Percentiles rank a stretch among this genome's conserved stretches.
Evolutionary conservation across 371 early-diverging fungal species (phyloP).

Genomic region (Lichtheimia ornata): DNA sequence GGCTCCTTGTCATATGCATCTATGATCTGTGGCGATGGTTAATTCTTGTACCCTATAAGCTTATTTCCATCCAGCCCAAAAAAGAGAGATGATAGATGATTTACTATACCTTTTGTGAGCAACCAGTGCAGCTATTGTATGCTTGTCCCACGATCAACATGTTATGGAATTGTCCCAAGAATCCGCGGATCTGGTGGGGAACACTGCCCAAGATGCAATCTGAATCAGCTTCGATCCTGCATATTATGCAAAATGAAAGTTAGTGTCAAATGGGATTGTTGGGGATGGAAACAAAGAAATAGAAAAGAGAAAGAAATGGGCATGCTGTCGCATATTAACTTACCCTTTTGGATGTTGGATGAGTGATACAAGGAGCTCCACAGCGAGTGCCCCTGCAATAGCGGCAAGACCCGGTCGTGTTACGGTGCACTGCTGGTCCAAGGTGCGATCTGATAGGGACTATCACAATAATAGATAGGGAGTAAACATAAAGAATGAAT

Average conservation of each 20-base stretch:
- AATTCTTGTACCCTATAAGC: background rate
- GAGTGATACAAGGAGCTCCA: conserved; percentile 88
- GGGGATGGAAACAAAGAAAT: background rate
- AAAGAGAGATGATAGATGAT: too few relatives aligned
- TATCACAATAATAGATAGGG: conserved; percentile 18
- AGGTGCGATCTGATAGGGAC: conserved; percentile 90
- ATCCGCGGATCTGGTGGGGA: conserved; percentile 95
- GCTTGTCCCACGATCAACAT: conserved; percentile 85
- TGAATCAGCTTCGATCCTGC: conserved; percentile 33
- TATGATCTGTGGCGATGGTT: conserved; percentile 39
- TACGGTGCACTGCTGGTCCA: conserved; percentile 98
- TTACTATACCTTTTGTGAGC: conserved; percentile 64
- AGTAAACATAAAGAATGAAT: background rate
- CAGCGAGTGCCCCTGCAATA: conserved; percentile 83
- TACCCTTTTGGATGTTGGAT: conserved; percentile 85
- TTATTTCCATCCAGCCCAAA: too few relatives aligned
- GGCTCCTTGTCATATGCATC: conserved; percentile 65
- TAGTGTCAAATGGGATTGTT: background rate
- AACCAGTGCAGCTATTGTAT: conserved; percentile 90
- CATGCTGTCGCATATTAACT: background rate
- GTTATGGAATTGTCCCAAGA: conserved; percentile 80
- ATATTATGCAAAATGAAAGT: conserved; percentile 23
- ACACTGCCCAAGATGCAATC: conserved; percentile 62
- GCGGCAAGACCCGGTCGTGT: conserved; percentile 93
- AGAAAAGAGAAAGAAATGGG: background rate